Base-by-base conservation (phyloP, 495 filamentous ascomycete genomes). In the Cairneyella variabilis region DNA sequence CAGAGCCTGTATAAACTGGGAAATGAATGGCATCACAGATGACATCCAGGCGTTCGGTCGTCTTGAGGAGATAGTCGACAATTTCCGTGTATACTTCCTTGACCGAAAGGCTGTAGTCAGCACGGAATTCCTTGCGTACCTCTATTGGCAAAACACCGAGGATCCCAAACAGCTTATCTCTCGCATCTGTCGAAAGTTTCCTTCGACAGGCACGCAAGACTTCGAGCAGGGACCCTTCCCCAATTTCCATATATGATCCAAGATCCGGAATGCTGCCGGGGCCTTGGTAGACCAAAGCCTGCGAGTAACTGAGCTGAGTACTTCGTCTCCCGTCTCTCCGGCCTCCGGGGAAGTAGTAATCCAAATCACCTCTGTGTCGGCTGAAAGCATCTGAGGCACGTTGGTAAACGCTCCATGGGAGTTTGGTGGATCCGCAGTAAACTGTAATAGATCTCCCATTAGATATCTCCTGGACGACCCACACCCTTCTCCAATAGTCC, bases 11-110 rank as follows among this genome's bases (percentile, higher is more conserved):
- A 63, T 86, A 83, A 20, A 80, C 73, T 16, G 73, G 69, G 59
- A 83, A 86, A 59, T 85, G 83, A 48, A 86, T 70, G 1, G 72
- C 79, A 0, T 81, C 80, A 26, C 83, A 82, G 37, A 86, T 72
- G 1, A 82, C 79, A 54, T 88, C 83, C 3, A 68, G 42, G 5
- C 60, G 51, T 22, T 54, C 25, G n/a, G 64, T 68, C 12, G 58
- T 61, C 10, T 27, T 39, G n/a, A 68, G 18, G 12, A 66, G 22
- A 34, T 41, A 62, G 34, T 65, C 60, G 8, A 63, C 66, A 14
- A 64, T 57, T 37, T 63, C 56, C 17, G 53, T 57, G 45, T 65
- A 69, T n/a, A 66, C 53, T 12, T 69, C 56, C 30, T 49, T 60
- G 10, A 59, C 45, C 0, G 66, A 61, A 3, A 54, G 40, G 41